Percentiles rank a stretch among this genome's conserved stretches.
phyloP scores from a whole-genome alignment of 768 basidiomycete species.

The Suillus plorans region DNA sequence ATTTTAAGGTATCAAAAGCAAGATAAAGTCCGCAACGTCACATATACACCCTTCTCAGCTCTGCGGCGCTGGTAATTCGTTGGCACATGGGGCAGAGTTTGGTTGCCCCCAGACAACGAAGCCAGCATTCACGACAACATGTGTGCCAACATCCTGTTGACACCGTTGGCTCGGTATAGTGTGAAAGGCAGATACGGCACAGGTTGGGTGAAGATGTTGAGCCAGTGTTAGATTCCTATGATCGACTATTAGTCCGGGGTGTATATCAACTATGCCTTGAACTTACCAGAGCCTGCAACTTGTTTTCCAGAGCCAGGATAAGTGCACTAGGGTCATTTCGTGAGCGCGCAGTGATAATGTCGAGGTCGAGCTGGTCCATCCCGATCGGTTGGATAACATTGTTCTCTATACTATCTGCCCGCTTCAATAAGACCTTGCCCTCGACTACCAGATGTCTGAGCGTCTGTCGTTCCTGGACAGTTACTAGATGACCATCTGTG shows the following conservation, averaged over 20 bases:
- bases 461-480: conserved; percentile 31
- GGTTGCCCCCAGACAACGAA: conserved; percentile 79
- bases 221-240: neutral
- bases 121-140: conserved; percentile 80
- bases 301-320: conserved; percentile 57
- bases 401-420: conserved; percentile 31
- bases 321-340: conserved; percentile 49
- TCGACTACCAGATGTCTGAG: conserved; percentile 55
- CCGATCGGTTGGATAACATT: conserved; percentile 43
- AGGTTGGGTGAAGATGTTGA: conserved; percentile 41
- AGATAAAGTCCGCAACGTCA: conserved; percentile 24
- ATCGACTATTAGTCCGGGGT: neutral
- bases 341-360: conserved; percentile 48
- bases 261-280: neutral
- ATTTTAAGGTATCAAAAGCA: neutral
- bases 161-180: conserved; percentile 74
- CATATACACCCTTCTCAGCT: conserved; percentile 74
- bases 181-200: conserved; percentile 80
- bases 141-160: conserved; percentile 90
- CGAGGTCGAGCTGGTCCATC: conserved; percentile 45
- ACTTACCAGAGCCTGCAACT: conserved; percentile 57
- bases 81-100: conserved; percentile 88
- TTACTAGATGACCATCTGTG: conserved; percentile 22
- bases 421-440: conserved; percentile 37
- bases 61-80: conserved; percentile 75